Percentiles rank a stretch among this genome's conserved stretches.
Evolutionary conservation across 768 basidiomycete genomes (phyloP).

Genomic region (Lepiota subincarnata): DNA sequence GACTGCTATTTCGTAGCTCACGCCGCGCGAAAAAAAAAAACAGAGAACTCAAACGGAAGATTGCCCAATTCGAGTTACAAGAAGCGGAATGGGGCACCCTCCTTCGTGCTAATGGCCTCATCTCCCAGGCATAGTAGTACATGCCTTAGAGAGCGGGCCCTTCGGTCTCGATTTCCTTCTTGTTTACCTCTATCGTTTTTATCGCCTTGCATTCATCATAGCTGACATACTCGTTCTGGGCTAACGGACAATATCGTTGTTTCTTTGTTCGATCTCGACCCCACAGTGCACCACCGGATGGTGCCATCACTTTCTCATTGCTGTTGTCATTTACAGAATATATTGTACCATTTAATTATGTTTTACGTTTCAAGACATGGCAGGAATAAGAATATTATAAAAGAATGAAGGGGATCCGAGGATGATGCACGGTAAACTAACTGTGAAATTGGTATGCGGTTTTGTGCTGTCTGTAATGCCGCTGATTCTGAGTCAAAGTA

Average conservation of each 20-base stretch:
- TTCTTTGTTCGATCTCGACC: neutral
- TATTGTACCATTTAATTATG: neutral
- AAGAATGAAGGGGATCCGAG: neutral
- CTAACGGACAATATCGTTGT: neutral
- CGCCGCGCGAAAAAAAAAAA: constrained; percentile 2
- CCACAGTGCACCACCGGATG: neutral
- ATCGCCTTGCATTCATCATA: constrained; percentile 2
- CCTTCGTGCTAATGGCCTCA: constrained; percentile 46
- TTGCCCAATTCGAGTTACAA: constrained; percentile 70
- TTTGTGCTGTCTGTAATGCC: neutral
- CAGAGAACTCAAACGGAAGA: constrained; percentile 65
- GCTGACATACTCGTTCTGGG: neutral
- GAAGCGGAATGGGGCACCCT: constrained; percentile 78
- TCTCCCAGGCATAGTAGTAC: constrained; percentile 21
- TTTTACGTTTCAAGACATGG: too few relatives aligned
- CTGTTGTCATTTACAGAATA: neutral
- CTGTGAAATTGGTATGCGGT: neutral
- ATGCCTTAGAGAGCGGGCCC: neutral
- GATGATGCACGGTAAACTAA: neutral
- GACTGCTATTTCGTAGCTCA: neutral
- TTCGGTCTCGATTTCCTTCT: neutral
- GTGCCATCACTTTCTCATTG: neutral
- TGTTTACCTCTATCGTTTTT: neutral
- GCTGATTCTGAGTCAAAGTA: neutral
- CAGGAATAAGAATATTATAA: constrained; percentile 1